Evolutionary conservation across 2,329 filamentous ascomycete species (phyloP).

Genomic region (Fusarium oligoseptatum): DNA sequence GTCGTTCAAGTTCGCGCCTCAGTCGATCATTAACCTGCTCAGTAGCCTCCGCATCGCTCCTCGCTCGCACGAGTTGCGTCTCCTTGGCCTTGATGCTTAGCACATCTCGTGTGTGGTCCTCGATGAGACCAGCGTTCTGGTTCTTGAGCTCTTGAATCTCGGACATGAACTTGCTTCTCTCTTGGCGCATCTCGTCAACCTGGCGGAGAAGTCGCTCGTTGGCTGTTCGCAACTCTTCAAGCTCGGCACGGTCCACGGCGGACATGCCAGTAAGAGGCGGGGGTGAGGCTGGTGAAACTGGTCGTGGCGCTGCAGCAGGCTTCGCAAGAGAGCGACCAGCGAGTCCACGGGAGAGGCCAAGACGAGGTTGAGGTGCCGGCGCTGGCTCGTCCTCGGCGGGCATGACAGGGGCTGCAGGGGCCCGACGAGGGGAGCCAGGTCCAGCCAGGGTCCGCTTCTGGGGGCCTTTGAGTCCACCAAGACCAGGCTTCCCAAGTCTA

Average conservation of each 20-base stretch:
- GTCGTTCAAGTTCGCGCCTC: conserved; percentile 87
- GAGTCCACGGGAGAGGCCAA: conserved; percentile 81
- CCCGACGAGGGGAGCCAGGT: conserved; percentile 68
- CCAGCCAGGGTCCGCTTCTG: conserved; percentile 67
- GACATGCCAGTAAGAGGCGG: conserved; percentile 75
- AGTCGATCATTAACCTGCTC: conserved; percentile 89
- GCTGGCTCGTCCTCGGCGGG: conserved; percentile 70
- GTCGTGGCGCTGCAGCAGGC: conserved; percentile 67
- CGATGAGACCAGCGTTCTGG: conserved; percentile 95
- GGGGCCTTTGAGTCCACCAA: conserved; percentile 71
- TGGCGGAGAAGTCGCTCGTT: conserved; percentile 83
- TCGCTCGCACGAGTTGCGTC: conserved; percentile 92
- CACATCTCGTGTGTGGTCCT: conserved; percentile 95
- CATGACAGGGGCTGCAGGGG: conserved; percentile 61
- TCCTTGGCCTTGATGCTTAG: conserved; percentile 98
- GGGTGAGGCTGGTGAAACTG: conserved; percentile 67
- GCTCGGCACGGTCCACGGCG: conserved; percentile 87
- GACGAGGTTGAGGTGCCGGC: conserved; percentile 71
- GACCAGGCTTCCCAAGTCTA: conserved; percentile 68
- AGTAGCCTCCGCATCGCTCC: conserved; percentile 89
- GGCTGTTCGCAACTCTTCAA: conserved; percentile 87
- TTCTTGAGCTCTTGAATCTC: conserved; percentile 96
- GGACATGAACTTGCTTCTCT: conserved; percentile 83
- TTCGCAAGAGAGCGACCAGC: conserved; percentile 89
- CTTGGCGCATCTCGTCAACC: conserved; percentile 84